Evolutionary conservation across 176 grass and related monocot species (phyloP), one percentile per base, ranked within the genome.

Genomic region (Rhipidocladum racemiflorum): DNA sequence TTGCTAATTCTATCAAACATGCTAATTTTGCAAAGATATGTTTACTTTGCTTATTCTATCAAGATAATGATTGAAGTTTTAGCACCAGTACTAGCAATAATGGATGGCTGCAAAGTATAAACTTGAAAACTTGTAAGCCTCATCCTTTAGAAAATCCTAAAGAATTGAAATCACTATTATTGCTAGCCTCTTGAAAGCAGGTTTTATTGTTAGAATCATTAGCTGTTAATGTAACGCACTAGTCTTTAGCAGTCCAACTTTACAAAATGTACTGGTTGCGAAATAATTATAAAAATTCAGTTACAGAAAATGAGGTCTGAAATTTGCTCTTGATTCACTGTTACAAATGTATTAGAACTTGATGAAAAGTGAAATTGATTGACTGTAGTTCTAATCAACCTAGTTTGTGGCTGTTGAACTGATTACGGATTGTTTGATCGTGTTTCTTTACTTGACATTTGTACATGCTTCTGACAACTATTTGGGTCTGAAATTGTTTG

Each of bases 371-470:
- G 4, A 71, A 81, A 46, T 51, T 69, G 28, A 61, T 61, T 59
- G 17, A 13, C 17, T 12, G 9, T 54, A 36, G 9, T 72, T 56
- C 25, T 38, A 67, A 51, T 78, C 28, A 38, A 9, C 17, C 53
- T 62, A 62, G 5, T 85, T 51, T 76, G 51, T 60, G n/a, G 9
- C 40, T 68, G 28, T 82, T 48, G 29, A 76, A 70, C 7, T 78
- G 74, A 65, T 72, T 27, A 34, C 0, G 3, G 7, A 54, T 72
- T 88, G 20, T 24, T 62, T 71, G 39, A 4, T 44, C 20, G n/a
- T 61, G 42, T 70, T 87, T 61, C 42, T 39, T n/a, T n/a, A n/a
- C n/a, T n/a, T n/a, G n/a, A n/a, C n/a, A n/a, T n/a, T n/a, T n/a
- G n/a, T n/a, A n/a, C n/a, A n/a, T n/a, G n/a, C n/a, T n/a, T n/a